A percentile compares a stretch with the other conserved stretches of the same genome.
phyloP scores from a whole-genome alignment of 768 basidiomycete genomes.

The Rhizopogon vinicolor region DNA sequence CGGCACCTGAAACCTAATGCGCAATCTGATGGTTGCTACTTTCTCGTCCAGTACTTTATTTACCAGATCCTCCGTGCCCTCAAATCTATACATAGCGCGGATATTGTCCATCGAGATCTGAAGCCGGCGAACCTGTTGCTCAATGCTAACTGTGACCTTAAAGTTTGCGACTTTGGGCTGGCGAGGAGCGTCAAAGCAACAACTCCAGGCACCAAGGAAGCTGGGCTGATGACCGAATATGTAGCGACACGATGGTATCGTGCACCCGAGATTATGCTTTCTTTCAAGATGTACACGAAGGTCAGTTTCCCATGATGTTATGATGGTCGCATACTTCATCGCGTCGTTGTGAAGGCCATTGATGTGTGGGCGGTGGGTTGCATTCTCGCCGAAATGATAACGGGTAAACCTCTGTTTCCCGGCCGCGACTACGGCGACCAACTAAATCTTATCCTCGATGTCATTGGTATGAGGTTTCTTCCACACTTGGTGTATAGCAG shows the following conservation, averaged over 20 bases:
- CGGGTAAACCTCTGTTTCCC: slow-evolving; percentile 80
- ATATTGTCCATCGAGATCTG: slow-evolving; percentile 72
- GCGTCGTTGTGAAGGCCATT: slow-evolving; percentile 40
- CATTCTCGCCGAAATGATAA: slow-evolving; percentile 79
- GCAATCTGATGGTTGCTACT: background rate
- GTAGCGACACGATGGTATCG: slow-evolving; percentile 94
- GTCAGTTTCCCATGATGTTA: slow-evolving; percentile 25
- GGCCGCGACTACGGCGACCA: slow-evolving; percentile 88
- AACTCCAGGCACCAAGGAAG: slow-evolving; percentile 52
- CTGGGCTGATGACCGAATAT: slow-evolving; percentile 74
- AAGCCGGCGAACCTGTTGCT: slow-evolving; percentile 88
- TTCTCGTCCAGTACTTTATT: slow-evolving; percentile 57
- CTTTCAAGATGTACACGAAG: slow-evolving; percentile 86
- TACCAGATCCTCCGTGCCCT: slow-evolving; percentile 84
- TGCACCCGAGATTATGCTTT: slow-evolving; percentile 93
- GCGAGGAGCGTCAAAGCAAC: slow-evolving; percentile 60
- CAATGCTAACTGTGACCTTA: slow-evolving; percentile 87
- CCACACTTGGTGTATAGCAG: slow-evolving; percentile 8
- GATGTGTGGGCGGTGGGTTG: slow-evolving; percentile 76
- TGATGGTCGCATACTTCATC: slow-evolving; percentile 6
- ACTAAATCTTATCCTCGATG: slow-evolving; percentile 81
- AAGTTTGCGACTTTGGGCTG: slow-evolving; percentile 87
- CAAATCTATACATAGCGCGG: slow-evolving; percentile 86
- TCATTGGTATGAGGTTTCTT: slow-evolving; percentile 51
- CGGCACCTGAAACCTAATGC: background rate